These are phyloP conservation scores for Lecanicillium sp. DNA, from an alignment of 2,329 filamentous ascomycete species.

Conservation along the genomic window DNA sequence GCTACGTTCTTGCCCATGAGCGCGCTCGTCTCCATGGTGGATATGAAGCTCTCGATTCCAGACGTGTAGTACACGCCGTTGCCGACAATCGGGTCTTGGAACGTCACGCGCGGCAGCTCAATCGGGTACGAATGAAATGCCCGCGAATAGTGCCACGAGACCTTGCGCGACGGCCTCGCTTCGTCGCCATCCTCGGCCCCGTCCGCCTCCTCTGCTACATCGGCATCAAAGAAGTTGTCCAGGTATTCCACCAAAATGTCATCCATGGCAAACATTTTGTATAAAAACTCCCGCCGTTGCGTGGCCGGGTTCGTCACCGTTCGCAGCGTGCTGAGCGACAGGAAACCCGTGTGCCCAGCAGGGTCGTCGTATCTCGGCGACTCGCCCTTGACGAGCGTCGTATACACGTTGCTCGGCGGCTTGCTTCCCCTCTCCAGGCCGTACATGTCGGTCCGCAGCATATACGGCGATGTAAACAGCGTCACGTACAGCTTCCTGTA, in stretches of 20 bases:
- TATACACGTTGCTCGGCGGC: conserved; percentile 71
- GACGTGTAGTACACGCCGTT: conserved; percentile 62
- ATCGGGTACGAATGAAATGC: conserved; percentile 82
- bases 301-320: conserved; percentile 54
- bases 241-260: conserved; percentile 46
- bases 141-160: conserved; percentile 73
- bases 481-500: conserved; percentile 87
- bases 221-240: conserved; percentile 40
- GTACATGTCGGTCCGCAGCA: conserved; percentile 68
- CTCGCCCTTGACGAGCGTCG: conserved; percentile 62
- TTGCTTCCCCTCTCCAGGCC: conserved; percentile 47
- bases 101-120: conserved; percentile 75
- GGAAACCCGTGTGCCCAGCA: conserved; percentile 72
- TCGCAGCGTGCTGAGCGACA: conserved; percentile 71
- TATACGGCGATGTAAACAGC: conserved; percentile 70
- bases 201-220: conserved; percentile 34
- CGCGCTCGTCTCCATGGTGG: conserved; percentile 93
- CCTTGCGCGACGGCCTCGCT: conserved; percentile 13
- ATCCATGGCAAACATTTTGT: conserved; percentile 58
- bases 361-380: conserved; percentile 45
- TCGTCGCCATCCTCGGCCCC: conserved; percentile 22
- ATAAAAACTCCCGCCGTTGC: conserved; percentile 45
- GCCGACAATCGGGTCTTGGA: conserved; percentile 70
- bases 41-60: conserved; percentile 87
- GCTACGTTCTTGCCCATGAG: conserved; percentile 86